These are phyloP conservation scores for Didymella pomorum DNA, from an alignment of 2,329 filamentous ascomycete species.

Conservation along the genomic window DNA sequence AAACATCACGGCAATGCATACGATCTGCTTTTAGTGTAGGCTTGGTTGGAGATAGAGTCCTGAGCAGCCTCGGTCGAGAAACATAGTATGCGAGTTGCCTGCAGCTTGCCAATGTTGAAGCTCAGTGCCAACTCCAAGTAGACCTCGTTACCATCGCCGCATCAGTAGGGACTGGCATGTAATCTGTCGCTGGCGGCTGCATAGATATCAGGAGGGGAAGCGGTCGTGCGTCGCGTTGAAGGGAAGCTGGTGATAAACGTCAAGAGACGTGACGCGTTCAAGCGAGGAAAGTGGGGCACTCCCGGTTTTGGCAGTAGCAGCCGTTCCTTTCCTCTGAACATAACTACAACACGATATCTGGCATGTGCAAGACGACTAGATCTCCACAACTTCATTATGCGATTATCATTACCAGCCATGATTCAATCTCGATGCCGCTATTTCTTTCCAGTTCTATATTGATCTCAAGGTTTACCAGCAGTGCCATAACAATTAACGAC, in stretches of 20 bases:
- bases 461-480: too few species aligned
- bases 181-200: neutral
- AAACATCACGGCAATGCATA: neutral
- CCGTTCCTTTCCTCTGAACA: neutral
- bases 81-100: neutral
- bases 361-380: neutral
- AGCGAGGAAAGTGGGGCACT: conserved; percentile 1
- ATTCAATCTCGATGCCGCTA: too few species aligned
- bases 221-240: neutral
- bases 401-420: neutral
- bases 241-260: neutral
- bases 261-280: neutral
- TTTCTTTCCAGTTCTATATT: too few species aligned
- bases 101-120: neutral
- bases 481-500: too few species aligned
- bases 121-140: neutral
- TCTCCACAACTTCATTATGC: neutral
- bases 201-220: neutral
- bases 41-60: neutral
- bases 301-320: neutral
- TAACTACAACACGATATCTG: neutral
- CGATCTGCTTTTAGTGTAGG: neutral
- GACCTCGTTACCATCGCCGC: neutral
- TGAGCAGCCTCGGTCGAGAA: neutral
- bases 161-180: neutral